Evolutionary conservation across 495 filamentous ascomycete genomes (phyloP).

Genomic region (Chaetomidium leptoderma): DNA sequence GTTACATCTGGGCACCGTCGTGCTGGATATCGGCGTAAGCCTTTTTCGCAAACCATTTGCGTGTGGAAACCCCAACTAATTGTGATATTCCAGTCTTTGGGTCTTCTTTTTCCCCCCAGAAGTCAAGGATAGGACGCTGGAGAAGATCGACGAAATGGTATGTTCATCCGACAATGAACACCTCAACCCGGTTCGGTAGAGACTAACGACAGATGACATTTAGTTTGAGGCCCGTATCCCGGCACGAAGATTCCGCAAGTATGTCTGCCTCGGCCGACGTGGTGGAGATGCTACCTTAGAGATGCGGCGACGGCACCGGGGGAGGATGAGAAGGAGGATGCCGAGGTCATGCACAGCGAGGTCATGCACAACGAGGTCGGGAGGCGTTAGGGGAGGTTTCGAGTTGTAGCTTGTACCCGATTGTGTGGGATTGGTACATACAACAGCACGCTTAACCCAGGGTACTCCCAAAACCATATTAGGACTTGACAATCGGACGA

Average conservation of each 20-base stretch:
- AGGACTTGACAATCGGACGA: too few relatives aligned
- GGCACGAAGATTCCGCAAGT: constrained; percentile 36
- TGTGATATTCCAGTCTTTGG: constrained; percentile 24
- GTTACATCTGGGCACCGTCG: constrained; percentile 52
- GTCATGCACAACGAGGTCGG: too few relatives aligned
- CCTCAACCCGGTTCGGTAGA: background rate
- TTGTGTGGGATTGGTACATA: too few relatives aligned
- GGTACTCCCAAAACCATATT: too few relatives aligned
- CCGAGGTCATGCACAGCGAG: background rate
- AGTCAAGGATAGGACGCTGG: constrained; percentile 52
- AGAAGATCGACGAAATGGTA: constrained; percentile 54
- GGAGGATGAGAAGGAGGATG: background rate
- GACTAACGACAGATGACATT: background rate
- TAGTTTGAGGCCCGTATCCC: constrained; percentile 47
- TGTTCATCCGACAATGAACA: background rate
- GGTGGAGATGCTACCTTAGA: too few relatives aligned
- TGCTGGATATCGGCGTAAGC: constrained; percentile 26
- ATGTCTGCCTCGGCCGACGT: constrained; percentile 27
- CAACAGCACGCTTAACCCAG: too few relatives aligned
- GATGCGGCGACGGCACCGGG: background rate
- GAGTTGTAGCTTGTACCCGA: too few relatives aligned
- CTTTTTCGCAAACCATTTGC: background rate
- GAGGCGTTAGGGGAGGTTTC: too few relatives aligned
- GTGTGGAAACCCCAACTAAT: background rate
- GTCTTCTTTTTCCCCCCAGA: constrained; percentile 53